Evolutionary conservation across 2,329 filamentous ascomycete species (phyloP).

Genomic region (Colletotrichum spaethianum): DNA sequence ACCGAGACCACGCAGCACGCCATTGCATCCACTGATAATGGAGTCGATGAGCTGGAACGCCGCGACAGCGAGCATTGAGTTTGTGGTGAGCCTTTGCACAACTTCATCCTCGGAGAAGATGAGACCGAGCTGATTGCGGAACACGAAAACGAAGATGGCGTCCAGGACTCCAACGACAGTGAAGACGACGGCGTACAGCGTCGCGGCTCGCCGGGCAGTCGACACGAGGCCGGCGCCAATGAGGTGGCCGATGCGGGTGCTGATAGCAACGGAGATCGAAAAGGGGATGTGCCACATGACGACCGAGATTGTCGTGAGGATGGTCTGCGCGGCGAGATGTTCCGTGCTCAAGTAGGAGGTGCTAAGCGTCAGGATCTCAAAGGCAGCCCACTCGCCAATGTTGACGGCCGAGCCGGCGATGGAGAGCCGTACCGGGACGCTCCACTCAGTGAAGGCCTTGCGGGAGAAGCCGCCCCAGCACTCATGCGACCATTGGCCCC

Average conservation of each 20-base stretch:
- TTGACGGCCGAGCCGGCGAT: constrained; percentile 56
- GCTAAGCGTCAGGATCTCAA: constrained; percentile 60
- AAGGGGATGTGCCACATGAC: constrained; percentile 61
- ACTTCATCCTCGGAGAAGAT: constrained; percentile 51
- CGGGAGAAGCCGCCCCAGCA: constrained; percentile 62
- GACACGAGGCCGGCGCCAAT: constrained; percentile 54
- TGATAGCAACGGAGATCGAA: constrained; percentile 57
- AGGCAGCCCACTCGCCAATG: constrained; percentile 59
- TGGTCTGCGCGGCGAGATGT: constrained; percentile 58
- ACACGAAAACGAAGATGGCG: constrained; percentile 48
- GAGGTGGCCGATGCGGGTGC: constrained; percentile 59
- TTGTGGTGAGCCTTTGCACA: constrained; percentile 49
- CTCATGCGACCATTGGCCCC: constrained; percentile 56
- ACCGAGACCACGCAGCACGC: constrained; percentile 56
- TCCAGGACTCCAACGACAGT: constrained; percentile 51
- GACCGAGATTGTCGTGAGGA: constrained; percentile 57
- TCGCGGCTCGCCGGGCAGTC: constrained; percentile 49
- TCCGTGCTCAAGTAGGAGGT: constrained; percentile 60
- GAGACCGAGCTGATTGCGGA: constrained; percentile 49
- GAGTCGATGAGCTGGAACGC: constrained; percentile 54
- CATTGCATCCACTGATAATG: constrained; percentile 54
- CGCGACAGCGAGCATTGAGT: constrained; percentile 51
- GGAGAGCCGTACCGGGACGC: constrained; percentile 56
- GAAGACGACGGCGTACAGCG: constrained; percentile 53
- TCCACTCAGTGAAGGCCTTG: constrained; percentile 55